Percentiles rank a stretch among this genome's conserved stretches.
Conservation (phyloP, 176 grass and related monocot genomes). For the Ampelocalamus luodianensis region DNA sequence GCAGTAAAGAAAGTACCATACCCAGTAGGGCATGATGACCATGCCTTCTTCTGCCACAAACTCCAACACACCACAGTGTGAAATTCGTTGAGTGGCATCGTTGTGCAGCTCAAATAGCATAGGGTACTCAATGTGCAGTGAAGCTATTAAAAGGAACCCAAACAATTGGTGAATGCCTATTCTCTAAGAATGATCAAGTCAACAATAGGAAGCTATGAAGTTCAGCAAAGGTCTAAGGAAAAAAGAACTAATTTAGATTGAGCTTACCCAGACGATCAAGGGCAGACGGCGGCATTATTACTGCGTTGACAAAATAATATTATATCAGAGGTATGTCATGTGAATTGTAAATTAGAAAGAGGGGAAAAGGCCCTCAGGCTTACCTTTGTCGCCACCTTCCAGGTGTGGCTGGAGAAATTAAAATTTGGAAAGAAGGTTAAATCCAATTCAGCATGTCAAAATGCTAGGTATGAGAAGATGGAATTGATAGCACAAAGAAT, state of each 20-base stretch:
- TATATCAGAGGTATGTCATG: conserved; percentile 29
- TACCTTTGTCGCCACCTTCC: conserved; percentile 87
- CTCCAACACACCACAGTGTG: conserved; percentile 90
- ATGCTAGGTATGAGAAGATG: conserved; percentile 15
- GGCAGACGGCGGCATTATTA: conserved; percentile 88
- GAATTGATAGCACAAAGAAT: conserved; percentile 20
- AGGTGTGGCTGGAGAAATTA: conserved; percentile 72
- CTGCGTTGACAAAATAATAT: conserved; percentile 52
- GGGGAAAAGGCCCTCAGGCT: neutral
- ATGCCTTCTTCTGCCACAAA: conserved; percentile 98
- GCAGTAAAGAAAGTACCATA: conserved; percentile 32
- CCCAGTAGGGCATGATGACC: conserved; percentile 96
- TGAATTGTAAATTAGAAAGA: neutral
- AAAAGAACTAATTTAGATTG: neutral
- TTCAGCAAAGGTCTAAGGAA: neutral
- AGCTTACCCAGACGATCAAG: conserved; percentile 88
- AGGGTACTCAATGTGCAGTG: conserved; percentile 82
- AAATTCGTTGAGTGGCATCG: conserved; percentile 63
- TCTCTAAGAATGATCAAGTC: conserved; percentile 11
- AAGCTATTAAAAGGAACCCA: conserved; percentile 59
- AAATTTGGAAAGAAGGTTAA: conserved; percentile 31
- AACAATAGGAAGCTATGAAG: conserved; percentile 19
- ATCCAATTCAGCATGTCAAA: conserved; percentile 37
- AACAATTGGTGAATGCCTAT: conserved; percentile 19
- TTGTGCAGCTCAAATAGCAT: conserved; percentile 93